A percentile compares a stretch with the other conserved stretches of the same genome.
Conservation (phyloP, 169 alveolate genomes). For the Plasmodium coatneyi region DNA sequence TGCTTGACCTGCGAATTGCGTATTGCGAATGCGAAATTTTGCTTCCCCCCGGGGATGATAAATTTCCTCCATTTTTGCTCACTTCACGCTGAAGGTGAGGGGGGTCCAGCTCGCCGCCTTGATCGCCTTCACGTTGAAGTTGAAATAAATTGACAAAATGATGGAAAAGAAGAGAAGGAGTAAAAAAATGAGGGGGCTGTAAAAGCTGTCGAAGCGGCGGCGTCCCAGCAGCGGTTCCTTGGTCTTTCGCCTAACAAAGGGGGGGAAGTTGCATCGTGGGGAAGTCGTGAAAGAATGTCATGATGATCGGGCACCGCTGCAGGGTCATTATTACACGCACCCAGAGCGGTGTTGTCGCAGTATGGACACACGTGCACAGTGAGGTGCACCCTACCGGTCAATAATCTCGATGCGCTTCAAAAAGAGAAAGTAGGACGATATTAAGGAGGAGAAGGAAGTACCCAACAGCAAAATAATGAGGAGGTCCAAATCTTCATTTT, state of each 20-base stretch:
- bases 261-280: neutral
- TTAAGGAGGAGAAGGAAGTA: conserved; percentile 36
- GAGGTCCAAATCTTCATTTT: conserved; percentile 22
- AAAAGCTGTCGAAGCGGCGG: conserved; percentile 65
- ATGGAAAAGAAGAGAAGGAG: conserved; percentile 48
- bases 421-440: conserved; percentile 54
- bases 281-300: neutral
- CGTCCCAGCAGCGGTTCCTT: conserved; percentile 35
- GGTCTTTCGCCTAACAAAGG: conserved; percentile 40
- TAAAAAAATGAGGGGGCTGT: conserved; percentile 47
- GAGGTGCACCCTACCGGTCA: conserved; percentile 9
- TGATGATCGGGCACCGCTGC: neutral
- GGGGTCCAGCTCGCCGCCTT: neutral
- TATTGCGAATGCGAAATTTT: neutral
- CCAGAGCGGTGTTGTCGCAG: neutral
- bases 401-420: conserved; percentile 39
- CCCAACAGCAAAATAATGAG: conserved; percentile 11
- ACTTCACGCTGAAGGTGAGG: neutral
- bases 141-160: conserved; percentile 46
- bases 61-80: neutral
- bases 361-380: neutral
- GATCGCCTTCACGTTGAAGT: conserved; percentile 17
- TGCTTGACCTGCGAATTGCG: neutral
- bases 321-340: neutral
- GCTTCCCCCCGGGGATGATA: neutral